phyloP scores from a whole-genome alignment of 1,139 yeast genomes.

The Pichia sp. region DNA sequence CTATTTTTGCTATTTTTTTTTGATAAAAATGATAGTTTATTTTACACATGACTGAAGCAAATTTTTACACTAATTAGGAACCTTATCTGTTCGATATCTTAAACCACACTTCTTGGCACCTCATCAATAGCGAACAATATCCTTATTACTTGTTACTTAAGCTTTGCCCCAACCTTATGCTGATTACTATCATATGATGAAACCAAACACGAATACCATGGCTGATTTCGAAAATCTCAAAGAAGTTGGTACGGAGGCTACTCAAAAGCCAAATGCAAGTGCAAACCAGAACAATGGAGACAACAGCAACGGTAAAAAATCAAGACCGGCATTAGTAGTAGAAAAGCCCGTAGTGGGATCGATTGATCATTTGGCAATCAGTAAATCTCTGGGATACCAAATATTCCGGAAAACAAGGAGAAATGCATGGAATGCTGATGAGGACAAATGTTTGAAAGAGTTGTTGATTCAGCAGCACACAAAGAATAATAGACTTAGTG shows the following conservation, averaged over 20 bases:
- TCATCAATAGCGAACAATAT: background rate
- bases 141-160: background rate
- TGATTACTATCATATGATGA: background rate
- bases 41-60: background rate
- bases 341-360: conserved; percentile 31
- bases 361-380: conserved; percentile 63
- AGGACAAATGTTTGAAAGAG: conserved; percentile 46
- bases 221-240: background rate
- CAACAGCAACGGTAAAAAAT: background rate
- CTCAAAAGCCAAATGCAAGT: background rate
- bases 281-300: background rate
- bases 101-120: background rate
- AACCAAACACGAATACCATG: background rate
- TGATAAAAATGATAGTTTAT: background rate
- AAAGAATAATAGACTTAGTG: conserved; percentile 12
- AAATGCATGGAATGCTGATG: conserved; percentile 65
- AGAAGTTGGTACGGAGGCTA: background rate
- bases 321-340: conserved; percentile 11
- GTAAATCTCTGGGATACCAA: conserved; percentile 72
- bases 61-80: background rate
- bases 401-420: conserved; percentile 61
- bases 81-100: background rate
- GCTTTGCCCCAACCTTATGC: background rate
- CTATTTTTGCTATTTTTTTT: background rate
- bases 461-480: conserved; percentile 33